Evolutionary conservation across 2,329 filamentous ascomycete species (phyloP).

Genomic region (Endocalyx cinctus): DNA sequence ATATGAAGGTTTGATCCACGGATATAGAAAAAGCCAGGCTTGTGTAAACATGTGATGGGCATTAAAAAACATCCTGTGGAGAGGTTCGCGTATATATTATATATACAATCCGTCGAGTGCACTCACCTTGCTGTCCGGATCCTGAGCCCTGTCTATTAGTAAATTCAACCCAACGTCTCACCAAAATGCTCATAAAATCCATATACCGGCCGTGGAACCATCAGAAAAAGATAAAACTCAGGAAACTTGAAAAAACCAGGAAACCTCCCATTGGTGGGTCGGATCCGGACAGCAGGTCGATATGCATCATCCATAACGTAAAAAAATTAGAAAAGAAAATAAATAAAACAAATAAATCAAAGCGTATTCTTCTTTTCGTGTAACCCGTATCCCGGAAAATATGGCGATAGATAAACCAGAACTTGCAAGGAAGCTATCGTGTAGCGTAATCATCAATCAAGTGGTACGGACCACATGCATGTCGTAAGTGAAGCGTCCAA

Average conservation of each 20-base stretch:
- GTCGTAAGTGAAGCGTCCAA: slow-evolving; percentile 22
- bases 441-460: slow-evolving; percentile 25
- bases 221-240: slow-evolving; percentile 22
- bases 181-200: slow-evolving; percentile 23
- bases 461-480: slow-evolving; percentile 28
- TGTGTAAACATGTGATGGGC: slow-evolving; percentile 13
- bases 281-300: slow-evolving; percentile 36
- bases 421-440: no score
- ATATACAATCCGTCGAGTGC: slow-evolving; percentile 45
- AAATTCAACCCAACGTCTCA: slow-evolving; percentile 25
- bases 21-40: no score
- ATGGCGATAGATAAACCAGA: no score
- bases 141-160: slow-evolving; percentile 33
- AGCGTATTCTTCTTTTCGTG: no score
- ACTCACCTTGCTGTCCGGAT: slow-evolving; percentile 53
- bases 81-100: slow-evolving; percentile 40
- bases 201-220: slow-evolving; percentile 23
- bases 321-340: no score
- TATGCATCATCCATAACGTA: no score
- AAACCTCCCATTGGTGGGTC: slow-evolving; percentile 24
- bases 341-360: slow-evolving; percentile 18
- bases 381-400: no score
- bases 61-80: slow-evolving; percentile 32
- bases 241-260: slow-evolving; percentile 21
- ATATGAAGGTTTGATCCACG: slow-evolving; percentile 13